A percentile compares a stretch with the other conserved stretches of the same genome.
phyloP scores from a whole-genome alignment of 306 rosid species.

The Vigna mungo region DNA sequence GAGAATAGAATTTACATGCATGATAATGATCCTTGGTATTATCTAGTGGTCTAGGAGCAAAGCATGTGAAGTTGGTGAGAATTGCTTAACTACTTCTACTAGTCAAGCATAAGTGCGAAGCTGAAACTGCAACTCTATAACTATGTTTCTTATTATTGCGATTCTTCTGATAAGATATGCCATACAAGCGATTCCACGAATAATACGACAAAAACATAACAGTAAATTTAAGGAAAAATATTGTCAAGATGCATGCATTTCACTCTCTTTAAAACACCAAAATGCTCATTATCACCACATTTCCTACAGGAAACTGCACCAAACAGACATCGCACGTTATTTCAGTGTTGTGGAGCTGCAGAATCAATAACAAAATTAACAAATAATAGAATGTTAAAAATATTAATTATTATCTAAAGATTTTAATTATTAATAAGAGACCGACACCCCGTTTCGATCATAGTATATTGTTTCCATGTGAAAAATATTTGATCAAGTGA shows the following conservation, averaged over 20 bases:
- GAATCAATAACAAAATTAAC: background rate
- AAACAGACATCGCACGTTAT: background rate
- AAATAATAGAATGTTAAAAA: background rate
- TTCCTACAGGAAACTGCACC: background rate
- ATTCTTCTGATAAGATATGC: background rate
- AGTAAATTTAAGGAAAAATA: background rate
- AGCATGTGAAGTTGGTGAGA: background rate
- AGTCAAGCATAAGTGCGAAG: background rate
- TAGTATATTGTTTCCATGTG: background rate
- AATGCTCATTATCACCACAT: background rate
- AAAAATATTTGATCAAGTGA: background rate
- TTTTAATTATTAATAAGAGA: no score
- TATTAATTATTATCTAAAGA: background rate
- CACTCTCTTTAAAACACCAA: background rate
- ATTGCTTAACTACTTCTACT: background rate
- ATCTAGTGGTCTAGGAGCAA: background rate
- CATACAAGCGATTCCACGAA: background rate
- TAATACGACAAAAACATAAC: background rate
- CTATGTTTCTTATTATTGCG: background rate
- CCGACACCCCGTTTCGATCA: background rate
- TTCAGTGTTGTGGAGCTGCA: background rate
- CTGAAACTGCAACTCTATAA: background rate
- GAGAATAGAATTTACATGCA: background rate
- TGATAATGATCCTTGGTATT: background rate
- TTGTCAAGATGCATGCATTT: constrained; percentile 8